phyloP scores from a whole-genome alignment of 2,329 filamentous ascomycete species.

The Metarhizium album region DNA sequence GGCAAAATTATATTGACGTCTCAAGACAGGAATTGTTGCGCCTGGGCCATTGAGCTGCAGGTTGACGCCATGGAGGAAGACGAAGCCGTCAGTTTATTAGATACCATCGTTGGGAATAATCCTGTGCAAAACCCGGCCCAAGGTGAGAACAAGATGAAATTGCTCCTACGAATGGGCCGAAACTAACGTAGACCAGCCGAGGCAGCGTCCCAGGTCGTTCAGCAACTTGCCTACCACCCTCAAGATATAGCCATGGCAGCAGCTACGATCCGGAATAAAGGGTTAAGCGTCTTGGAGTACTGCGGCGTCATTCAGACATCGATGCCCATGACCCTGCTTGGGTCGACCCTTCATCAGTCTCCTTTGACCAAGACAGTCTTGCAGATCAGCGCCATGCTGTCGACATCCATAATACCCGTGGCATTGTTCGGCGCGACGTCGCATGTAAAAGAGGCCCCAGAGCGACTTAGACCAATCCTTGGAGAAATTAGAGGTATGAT shows the following conservation, averaged over 20 bases:
- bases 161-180: not conserved
- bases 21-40: conserved; percentile 12
- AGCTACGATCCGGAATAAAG: conserved; percentile 13
- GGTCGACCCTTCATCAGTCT: conserved; percentile 15
- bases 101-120: conserved; percentile 6
- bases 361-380: conserved; percentile 13
- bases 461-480: conserved; percentile 9
- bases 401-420: conserved; percentile 12
- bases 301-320: conserved; percentile 6
- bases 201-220: conserved; percentile 10
- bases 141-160: conserved; percentile 10
- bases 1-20: conserved; percentile 16
- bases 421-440: conserved; percentile 9
- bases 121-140: conserved; percentile 3
- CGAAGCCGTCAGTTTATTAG: conserved; percentile 12
- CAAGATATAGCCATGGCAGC: conserved; percentile 12
- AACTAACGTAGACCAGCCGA: conserved; percentile 7
- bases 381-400: conserved; percentile 17
- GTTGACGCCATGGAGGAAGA: conserved; percentile 12
- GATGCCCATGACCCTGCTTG: conserved; percentile 8
- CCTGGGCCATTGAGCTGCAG: conserved; percentile 13
- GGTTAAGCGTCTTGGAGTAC: conserved; percentile 10
- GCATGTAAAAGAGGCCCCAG: conserved; percentile 7
- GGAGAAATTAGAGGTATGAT: conserved; percentile 10
- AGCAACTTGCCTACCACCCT: conserved; percentile 12